Base-by-base conservation (phyloP, 1,284 basidiomycete species). In the Cutaneotrichosporon dermatis region DNA sequence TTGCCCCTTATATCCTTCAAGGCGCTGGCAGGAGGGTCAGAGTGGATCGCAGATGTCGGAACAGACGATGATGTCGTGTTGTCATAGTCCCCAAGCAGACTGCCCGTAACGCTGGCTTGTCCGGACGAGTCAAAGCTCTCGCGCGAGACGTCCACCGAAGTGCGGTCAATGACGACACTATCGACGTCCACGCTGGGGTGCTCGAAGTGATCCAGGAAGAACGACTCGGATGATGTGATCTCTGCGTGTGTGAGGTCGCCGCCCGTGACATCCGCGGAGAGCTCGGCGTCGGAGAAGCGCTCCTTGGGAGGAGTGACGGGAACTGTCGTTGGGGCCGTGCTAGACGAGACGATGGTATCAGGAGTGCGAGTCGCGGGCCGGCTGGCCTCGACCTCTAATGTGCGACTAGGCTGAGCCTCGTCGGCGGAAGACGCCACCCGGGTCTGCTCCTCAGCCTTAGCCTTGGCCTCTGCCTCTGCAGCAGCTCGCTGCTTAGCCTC, bases 151-250 rank as follows among this genome's bases (percentile, higher is more conserved):
- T 53, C 51, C 9, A 40, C 13, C 1, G 7, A 8, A 4, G 36
- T 33, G 44, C 36, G 45, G 4, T 45, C 56, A 25, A 51, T 51
- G 10, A 25, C 39, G 10, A 51, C 50, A 6, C 11, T 51, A 39
- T 51, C 50, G 16, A 51, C 50, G 50, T 51, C 16, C 7, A 51
- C 39, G 50, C 50, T 51, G n/a, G 50, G 50, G 50, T 51, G 50
- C 50, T 41, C 39, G 37, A 46, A 55, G 39, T 55, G 34, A 10
- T 55, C 54, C n/a, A 55, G 54, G 7, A 55, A 16, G 54, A 55
- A 55, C n/a, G 54, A 49, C n/a, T 46, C 49, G 13, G 43, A 55
- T 4, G 36, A 15, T 8, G 25, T 33, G 12, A 39, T 34, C 34
- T 33, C 10, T 4, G 46, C 46, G 34, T 49, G 46, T 12, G 46